A percentile compares a stretch with the other conserved stretches of the same genome.
These are phyloP conservation scores for Aspergillus thermomutatus DNA, from an alignment of 2,329 filamentous ascomycete genomes.

Conservation along the genomic window DNA sequence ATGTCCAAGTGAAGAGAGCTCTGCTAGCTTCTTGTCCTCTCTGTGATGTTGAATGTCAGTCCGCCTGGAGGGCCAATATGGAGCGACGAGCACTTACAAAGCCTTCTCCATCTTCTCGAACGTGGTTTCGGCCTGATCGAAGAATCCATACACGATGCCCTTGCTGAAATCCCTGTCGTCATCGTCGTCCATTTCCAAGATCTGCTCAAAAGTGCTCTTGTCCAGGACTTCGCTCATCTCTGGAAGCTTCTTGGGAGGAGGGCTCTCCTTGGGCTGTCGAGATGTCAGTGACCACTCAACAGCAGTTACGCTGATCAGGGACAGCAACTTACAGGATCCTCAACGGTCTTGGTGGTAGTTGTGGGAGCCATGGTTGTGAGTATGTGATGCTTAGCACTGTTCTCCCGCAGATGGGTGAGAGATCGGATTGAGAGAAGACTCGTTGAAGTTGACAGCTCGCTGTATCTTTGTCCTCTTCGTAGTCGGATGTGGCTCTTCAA, in stretches of 20 bases:
- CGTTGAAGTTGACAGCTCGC: background rate
- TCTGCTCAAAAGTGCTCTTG: conserved; percentile 79
- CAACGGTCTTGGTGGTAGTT: conserved; percentile 25
- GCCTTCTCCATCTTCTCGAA: conserved; percentile 79
- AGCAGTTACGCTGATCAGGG: background rate
- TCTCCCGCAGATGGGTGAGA: background rate
- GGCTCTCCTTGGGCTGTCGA: conserved; percentile 45
- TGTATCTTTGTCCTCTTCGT: background rate
- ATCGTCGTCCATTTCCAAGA: conserved; percentile 97
- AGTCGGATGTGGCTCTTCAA: background rate
- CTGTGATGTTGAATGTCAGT: conserved; percentile 43
- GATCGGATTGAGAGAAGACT: background rate
- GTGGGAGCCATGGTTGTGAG: conserved; percentile 25
- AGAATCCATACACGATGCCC: conserved; percentile 87
- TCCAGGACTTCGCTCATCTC: conserved; percentile 77
- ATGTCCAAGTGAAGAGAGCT: conserved; percentile 81
- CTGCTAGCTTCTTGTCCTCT: conserved; percentile 62
- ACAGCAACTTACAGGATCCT: conserved; percentile 21
- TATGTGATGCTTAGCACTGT: conserved; percentile 1
- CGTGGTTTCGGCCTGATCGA: conserved; percentile 82
- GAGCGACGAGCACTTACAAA: conserved; percentile 61
- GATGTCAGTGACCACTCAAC: conserved; percentile 5
- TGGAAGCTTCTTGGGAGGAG: conserved; percentile 44
- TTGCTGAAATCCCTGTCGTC: conserved; percentile 82
- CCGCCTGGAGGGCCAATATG: background rate